Base-by-base conservation (phyloP, 1,284 basidiomycete species). In the Papiliotrema flavescens region DNA sequence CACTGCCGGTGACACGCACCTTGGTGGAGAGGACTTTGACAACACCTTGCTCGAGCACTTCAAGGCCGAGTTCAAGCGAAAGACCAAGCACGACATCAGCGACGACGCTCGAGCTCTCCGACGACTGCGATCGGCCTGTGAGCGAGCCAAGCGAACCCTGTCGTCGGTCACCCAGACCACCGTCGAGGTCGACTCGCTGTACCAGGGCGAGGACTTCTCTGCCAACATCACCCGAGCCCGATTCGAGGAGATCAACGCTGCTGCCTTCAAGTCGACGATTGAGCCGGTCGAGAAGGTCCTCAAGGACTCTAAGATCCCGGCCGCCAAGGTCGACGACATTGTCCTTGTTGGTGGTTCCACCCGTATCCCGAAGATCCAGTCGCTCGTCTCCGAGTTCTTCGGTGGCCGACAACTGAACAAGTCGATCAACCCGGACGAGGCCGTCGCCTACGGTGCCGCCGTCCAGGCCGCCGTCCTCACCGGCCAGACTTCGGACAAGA, bases 321-420 rank as follows among this genome's bases (percentile, higher is more conserved):
- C 89, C 65, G 89, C 93, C 75, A 97, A 97, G 85, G 92, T 98
- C 65, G 90, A 98, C 76, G 95, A 99, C 71, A 98, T 99, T 67
- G 96, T 98, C 75, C 90, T 99, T 58, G 95, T 99, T 67, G 95
- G 96, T 83, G 94, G 96, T 67, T 98, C 96, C 54, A 98, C 96
- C 66, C 95, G 96, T 86, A 99, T 99, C 78, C 95, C 95, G 71
- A 98, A 98, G 84, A 90, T 99, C 69, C 95, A 98, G 81, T 85
- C 91, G 28, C 87, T 98, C 60, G 93, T 99, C 57, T 98, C 94
- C 61, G 95, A 98, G 77, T 92, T 87, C 85, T 99, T 98, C 78
- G 89, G 88, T 78, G 93, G 92, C 61, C 92, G 93, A 73, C 89
- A 95, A 78, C 81, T 96, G 75, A 98, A 98, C 89, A 98, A 98